These are phyloP conservation scores for Trichomonas tenax DNA, from an alignment of 208 protist species.

Conservation along the genomic window DNA sequence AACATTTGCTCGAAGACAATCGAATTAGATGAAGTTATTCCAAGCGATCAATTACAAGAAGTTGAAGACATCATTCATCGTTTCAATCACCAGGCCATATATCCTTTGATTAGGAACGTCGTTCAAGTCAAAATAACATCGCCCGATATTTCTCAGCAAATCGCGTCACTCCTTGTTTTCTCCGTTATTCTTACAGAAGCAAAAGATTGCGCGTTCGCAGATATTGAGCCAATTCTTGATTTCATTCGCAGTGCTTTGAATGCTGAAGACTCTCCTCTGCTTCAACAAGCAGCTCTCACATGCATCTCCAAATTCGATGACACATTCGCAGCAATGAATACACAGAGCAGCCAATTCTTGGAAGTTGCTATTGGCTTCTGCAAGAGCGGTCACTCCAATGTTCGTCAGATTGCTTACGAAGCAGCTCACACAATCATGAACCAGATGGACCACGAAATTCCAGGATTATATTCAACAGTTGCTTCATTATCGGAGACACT, in stretches of 20 bases:
- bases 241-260: not conserved
- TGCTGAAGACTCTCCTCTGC: not conserved
- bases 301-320: not conserved
- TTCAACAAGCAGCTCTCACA: not conserved
- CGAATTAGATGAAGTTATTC: not conserved
- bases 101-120: not conserved
- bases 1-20: not conserved
- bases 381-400: not conserved
- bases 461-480: not conserved
- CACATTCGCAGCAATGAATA: not conserved
- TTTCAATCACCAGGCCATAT: not conserved
- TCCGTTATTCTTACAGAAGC: not conserved
- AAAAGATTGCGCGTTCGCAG: not conserved
- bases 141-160: not conserved
- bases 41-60: not conserved
- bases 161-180: not conserved
- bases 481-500: not conserved
- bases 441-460: not conserved
- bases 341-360: not conserved
- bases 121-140: not conserved
- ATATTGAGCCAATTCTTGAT: not conserved
- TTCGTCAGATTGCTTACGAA: not conserved
- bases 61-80: not conserved
- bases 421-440: not conserved
- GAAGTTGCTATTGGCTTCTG: not conserved